Conservation (phyloP, 202 grass and related monocot species). For the Miscanthus sacchariflorus region DNA sequence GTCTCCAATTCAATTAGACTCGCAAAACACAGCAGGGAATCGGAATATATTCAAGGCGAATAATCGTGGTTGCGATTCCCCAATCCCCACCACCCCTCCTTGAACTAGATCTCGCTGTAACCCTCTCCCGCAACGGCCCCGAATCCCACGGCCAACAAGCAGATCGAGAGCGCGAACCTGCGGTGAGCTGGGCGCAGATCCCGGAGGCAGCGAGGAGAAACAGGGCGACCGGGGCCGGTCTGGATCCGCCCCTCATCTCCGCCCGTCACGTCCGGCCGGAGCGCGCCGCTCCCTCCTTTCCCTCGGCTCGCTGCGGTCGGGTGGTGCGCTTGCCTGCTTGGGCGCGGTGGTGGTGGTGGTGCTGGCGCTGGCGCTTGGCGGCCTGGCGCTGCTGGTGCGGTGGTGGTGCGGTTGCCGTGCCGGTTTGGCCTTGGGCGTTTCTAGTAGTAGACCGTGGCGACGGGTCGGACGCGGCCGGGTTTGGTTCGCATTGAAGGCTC, state of each 20-base stretch:
- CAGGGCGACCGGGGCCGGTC: slow-evolving; percentile 28
- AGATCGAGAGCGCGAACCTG: slow-evolving; percentile 51
- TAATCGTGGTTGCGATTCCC: background rate
- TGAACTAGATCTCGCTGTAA: slow-evolving; percentile 27
- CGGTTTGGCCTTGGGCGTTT: slow-evolving; percentile 20
- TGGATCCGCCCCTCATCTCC: slow-evolving; percentile 64
- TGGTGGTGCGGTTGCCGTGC: slow-evolving; percentile 27
- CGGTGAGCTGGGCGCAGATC: slow-evolving; percentile 58
- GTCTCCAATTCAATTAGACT: slow-evolving; percentile 9
- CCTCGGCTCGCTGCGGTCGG: background rate
- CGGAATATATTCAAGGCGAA: background rate
- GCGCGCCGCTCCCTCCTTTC: background rate
- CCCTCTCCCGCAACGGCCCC: background rate
- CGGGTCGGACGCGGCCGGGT: background rate
- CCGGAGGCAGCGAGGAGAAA: slow-evolving; percentile 49
- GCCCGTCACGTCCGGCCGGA: background rate
- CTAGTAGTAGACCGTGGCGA: background rate
- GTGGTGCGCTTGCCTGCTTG: background rate
- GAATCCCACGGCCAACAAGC: background rate
- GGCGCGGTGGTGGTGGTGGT: background rate
- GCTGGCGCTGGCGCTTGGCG: background rate
- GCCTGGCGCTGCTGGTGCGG: background rate
- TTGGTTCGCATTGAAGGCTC: slow-evolving; percentile 29
- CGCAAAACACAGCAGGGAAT: background rate
- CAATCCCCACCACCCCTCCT: background rate